These are phyloP conservation scores for Fraxinus sp. DNA, from an alignment of 305 asterid genomes.

Conservation along the genomic window DNA sequence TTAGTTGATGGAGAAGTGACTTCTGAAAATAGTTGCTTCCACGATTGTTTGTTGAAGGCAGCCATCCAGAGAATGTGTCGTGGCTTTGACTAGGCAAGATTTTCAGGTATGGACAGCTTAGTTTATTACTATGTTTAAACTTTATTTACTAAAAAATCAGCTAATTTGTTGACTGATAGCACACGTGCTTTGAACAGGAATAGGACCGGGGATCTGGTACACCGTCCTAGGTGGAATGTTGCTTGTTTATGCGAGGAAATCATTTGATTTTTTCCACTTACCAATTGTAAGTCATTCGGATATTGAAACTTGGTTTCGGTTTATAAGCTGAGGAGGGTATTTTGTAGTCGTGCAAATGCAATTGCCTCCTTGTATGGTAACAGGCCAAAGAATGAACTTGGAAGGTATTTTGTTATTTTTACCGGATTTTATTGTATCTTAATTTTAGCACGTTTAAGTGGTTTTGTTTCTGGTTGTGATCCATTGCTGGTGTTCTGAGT, in stretches of 20 bases:
- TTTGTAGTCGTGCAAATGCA: conserved; percentile 22
- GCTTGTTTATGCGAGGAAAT: conserved; percentile 37
- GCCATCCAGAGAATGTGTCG: conserved; percentile 26
- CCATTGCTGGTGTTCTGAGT: not conserved
- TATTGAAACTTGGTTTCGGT: conserved; percentile 24
- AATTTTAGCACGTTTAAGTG: conserved; percentile 8
- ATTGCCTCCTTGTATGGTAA: conserved; percentile 17
- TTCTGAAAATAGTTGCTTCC: conserved; percentile 27
- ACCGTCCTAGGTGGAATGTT: conserved; percentile 36
- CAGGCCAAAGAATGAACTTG: conserved; percentile 20
- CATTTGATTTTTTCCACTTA: conserved; percentile 31
- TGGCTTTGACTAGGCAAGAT: conserved; percentile 38
- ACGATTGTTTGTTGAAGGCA: conserved; percentile 23
- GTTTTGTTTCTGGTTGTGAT: conserved; percentile 8
- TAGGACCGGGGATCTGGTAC: conserved; percentile 36
- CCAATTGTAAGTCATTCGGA: conserved; percentile 44
- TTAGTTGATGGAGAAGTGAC: conserved; percentile 40
- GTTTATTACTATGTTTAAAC: conserved; percentile 25
- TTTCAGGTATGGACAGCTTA: conserved; percentile 35
- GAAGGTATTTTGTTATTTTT: conserved; percentile 12
- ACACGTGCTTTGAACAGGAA: conserved; percentile 45
- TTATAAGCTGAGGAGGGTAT: conserved; percentile 28
- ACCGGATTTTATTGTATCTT: conserved; percentile 11
- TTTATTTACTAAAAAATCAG: conserved; percentile 21
- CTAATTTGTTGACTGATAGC: conserved; percentile 35